Base-by-base conservation (phyloP, 371 early-diverging fungal species). In the Mucor irregularis region DNA sequence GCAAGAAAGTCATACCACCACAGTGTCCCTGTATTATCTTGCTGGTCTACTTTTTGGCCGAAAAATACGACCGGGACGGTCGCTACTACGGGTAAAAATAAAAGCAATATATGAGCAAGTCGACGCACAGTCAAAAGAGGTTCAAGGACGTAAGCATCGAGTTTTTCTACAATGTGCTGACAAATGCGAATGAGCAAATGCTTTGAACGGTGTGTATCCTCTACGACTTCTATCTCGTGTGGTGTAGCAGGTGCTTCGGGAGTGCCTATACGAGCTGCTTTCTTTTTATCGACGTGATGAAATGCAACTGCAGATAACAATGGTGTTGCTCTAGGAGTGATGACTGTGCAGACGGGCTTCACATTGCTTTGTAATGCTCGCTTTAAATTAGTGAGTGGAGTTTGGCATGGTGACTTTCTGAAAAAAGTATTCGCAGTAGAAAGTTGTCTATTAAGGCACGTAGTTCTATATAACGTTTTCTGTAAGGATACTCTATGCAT, bases 1-100 rank as follows among this genome's bases (percentile, higher is more conserved):
- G 90, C 84, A 17, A 95, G 44, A 13, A 90, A 80, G 35, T 82
- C 73, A 66, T 89, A 90, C 95, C 95, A 96, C 91, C 90, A 93
- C 3, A 92, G 53, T 2, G 84, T 73, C 4, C 90, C 89, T 16
- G 73, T 54, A 14, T 75, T 61, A 54, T 88, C 91, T 42, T 75
- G 64, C 22, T 80, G 70, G 16, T 74, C 56, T 13, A 76, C 43
- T n/a, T 55, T 44, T 42, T 53, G 43, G 1, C 90, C 91, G 33
- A 89, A 57, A 45, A 80, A 80, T 19, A 80, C 64, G 0, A 66
- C 61, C 0, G 91, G 92, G 5, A 71, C 63, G 0, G 82, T 57
- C 7, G 85, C 26, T 4, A 81, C 61, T 8, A 92, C 75, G 0
- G 93, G 93, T 14, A 80, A 47, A 68, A 92, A 90, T 22, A 88